Evolutionary conservation across 352 stramenopile species (phyloP).

Genomic region (Globisporangium paroecandrum): DNA sequence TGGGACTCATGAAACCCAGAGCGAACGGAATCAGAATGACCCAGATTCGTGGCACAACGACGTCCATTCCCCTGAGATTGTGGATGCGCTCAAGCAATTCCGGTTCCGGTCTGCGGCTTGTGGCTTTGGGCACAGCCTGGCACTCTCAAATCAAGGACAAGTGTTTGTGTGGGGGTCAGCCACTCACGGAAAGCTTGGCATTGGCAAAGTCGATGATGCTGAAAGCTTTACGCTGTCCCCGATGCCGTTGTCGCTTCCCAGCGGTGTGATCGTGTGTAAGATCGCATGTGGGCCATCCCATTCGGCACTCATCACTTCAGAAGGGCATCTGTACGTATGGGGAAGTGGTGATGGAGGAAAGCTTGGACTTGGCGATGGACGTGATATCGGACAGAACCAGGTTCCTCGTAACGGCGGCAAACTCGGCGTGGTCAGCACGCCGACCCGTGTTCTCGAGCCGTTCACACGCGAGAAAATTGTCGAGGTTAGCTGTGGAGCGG

Average conservation of each 20-base stretch:
- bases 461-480: slow-evolving; percentile 46
- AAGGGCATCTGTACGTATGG: slow-evolving; percentile 70
- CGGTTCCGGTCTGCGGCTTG: slow-evolving; percentile 60
- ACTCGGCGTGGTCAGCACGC: slow-evolving; percentile 34
- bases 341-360: slow-evolving; percentile 65
- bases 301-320: slow-evolving; percentile 55
- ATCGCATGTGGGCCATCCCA: slow-evolving; percentile 79
- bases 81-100: slow-evolving; percentile 36
- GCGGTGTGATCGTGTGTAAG: slow-evolving; percentile 41
- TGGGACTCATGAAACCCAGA: slow-evolving; percentile 19
- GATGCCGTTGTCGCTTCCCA: slow-evolving; percentile 27
- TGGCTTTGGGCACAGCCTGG: slow-evolving; percentile 68
- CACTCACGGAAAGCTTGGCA: slow-evolving; percentile 67
- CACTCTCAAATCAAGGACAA: slow-evolving; percentile 54
- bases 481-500: slow-evolving; percentile 64
- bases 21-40: slow-evolving; percentile 21
- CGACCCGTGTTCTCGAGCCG: slow-evolving; percentile 35
- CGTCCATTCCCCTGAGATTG: slow-evolving; percentile 35
- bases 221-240: slow-evolving; percentile 71
- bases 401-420: slow-evolving; percentile 59
- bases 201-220: slow-evolving; percentile 34
- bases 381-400: slow-evolving; percentile 51
- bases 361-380: slow-evolving; percentile 64
- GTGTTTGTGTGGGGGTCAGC: slow-evolving; percentile 76
- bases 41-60: slow-evolving; percentile 55